Evolutionary conservation across 75 land plant genomes (phyloP).

Genomic region (Picea glauca): DNA sequence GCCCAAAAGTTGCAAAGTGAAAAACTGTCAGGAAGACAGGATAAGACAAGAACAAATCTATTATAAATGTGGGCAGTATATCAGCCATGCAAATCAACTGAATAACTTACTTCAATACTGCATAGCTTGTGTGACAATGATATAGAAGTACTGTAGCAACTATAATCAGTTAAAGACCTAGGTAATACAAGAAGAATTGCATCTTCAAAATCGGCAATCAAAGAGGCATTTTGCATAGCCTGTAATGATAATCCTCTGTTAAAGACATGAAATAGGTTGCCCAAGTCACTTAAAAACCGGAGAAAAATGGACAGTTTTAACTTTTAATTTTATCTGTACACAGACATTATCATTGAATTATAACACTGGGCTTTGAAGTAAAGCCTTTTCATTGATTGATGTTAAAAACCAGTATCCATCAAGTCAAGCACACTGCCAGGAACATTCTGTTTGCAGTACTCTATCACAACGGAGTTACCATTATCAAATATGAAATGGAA

Average conservation of each 20-base stretch:
- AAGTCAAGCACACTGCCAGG: background rate
- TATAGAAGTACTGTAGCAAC: background rate
- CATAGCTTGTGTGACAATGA: background rate
- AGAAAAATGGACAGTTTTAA: background rate
- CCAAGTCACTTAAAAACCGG: background rate
- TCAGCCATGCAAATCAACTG: background rate
- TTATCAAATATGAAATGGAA: conserved; percentile 6
- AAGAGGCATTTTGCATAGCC: background rate
- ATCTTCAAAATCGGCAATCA: background rate
- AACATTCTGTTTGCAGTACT: background rate
- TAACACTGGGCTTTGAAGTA: conserved; percentile 5
- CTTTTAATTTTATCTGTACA: background rate
- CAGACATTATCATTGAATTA: background rate
- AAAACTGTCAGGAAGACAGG: too few relatives aligned
- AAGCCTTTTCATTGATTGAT: background rate
- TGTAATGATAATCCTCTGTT: background rate
- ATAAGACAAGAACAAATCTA: too few relatives aligned
- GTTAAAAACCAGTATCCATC: background rate
- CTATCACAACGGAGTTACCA: background rate
- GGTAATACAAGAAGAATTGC: too few relatives aligned
- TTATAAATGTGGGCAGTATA: background rate
- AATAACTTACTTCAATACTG: background rate
- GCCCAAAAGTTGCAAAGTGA: too few relatives aligned
- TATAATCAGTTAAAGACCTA: background rate
- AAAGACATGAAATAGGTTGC: background rate